Percentiles rank a stretch among this genome's conserved stretches.
Conservation (phyloP, 768 basidiomycete species). For the Russula vinacea region DNA sequence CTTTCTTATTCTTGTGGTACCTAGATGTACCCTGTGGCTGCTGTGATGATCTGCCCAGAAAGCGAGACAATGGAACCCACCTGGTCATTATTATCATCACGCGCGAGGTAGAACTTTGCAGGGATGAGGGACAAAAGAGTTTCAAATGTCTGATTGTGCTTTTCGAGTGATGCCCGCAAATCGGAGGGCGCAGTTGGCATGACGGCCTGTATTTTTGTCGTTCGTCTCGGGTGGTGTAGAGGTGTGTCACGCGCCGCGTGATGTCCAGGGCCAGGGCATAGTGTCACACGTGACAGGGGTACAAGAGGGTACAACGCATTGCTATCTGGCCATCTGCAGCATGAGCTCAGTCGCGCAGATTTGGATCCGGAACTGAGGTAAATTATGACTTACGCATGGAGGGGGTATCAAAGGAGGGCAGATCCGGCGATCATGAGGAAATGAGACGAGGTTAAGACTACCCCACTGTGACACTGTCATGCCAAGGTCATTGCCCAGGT, state of each 20-base stretch:
- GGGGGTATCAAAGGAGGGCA: too few species aligned
- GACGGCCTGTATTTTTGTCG: neutral
- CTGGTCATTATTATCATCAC: constrained; percentile 64
- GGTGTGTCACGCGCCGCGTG: neutral
- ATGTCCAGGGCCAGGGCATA: neutral
- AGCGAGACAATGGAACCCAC: constrained; percentile 39
- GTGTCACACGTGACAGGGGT: neutral
- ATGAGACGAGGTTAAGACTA: too few species aligned
- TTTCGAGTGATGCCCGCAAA: constrained; percentile 65
- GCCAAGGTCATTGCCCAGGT: too few species aligned
- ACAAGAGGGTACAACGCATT: too few species aligned
- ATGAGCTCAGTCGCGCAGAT: too few species aligned
- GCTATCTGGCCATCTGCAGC: too few species aligned
- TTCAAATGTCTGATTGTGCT: constrained; percentile 86
- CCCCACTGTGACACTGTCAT: too few species aligned
- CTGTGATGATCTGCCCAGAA: neutral
- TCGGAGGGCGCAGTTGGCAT: constrained; percentile 29
- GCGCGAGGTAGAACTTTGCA: constrained; percentile 79
- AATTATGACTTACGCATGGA: too few species aligned
- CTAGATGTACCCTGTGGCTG: constrained; percentile 52
- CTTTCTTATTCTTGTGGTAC: constrained; percentile 87
- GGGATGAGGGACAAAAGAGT: constrained; percentile 81
- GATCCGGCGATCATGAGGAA: too few species aligned
- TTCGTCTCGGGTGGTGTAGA: neutral
- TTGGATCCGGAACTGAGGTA: too few species aligned